Conservation (phyloP, 2,329 filamentous ascomycete genomes). For the Pseudocercospora fuligena region DNA sequence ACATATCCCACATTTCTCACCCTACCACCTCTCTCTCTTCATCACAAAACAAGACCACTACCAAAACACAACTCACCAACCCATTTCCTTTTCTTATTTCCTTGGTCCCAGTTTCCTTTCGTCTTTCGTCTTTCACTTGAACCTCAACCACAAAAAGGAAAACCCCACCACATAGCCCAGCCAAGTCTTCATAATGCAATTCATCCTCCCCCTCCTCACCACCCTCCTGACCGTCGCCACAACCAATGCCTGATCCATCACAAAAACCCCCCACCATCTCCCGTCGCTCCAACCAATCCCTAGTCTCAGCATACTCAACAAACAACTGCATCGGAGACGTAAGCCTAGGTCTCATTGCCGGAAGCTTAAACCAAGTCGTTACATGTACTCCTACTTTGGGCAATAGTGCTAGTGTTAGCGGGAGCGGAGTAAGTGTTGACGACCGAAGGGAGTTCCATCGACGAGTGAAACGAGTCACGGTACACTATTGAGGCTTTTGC, state of each 20-base stretch:
- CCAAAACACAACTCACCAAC: neutral
- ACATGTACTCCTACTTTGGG: neutral
- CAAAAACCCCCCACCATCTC: neutral
- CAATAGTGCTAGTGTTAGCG: neutral
- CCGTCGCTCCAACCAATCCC: constrained; percentile 1
- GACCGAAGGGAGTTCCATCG: too few species aligned
- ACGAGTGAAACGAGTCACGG: too few species aligned
- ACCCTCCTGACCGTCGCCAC: neutral
- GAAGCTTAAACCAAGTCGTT: neutral
- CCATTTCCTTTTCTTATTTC: neutral
- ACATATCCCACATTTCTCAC: neutral
- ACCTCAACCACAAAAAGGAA: too few species aligned
- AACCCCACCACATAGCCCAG: neutral
- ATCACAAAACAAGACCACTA: neutral
- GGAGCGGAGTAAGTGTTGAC: neutral
- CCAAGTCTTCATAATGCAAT: neutral
- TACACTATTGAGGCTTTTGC: too few species aligned
- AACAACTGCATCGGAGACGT: constrained; percentile 2
- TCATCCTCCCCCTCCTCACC: neutral
- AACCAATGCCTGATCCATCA: neutral
- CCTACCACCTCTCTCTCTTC: neutral
- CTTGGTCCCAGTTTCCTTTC: neutral
- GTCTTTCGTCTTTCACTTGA: too few species aligned
- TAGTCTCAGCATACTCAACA: neutral
- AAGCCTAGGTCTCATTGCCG: neutral